Base-by-base conservation (phyloP, 163 green algal genomes). In the Scenedesmus sp. region DNA sequence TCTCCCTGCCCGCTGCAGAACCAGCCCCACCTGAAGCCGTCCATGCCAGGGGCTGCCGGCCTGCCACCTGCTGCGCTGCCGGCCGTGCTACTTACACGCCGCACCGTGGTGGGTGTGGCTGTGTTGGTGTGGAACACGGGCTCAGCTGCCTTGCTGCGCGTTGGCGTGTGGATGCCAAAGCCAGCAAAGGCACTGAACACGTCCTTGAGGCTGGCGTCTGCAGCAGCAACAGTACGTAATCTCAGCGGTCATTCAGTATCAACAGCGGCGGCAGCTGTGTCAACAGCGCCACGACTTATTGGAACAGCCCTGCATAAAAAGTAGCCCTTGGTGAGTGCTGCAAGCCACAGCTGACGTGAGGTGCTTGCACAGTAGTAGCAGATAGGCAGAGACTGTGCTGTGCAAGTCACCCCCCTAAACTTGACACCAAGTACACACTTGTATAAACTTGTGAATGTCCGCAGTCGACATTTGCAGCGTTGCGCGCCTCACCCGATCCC, bases 161-260 rank as follows among this genome's bases (percentile, higher is more conserved):
- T 65, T 3, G 44, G 49, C 9, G 78, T 49, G 87, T 70, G 87
- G 59, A 87, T 91, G 68, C 94, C 93, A 59, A 94, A 96, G 35
- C 44, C 80, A 24, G 89, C 88, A 84, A 94, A 96, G 40, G 92
- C 81, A 5, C 65, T 43, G 49, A 93, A 96, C 37, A 93, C 86
- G 33, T 93, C 91, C 37, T 91, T 73, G 51, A 96, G 84, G 16
- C 83, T 61, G 0, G 40, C 33, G 46, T 49, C n/a, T 30, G 33
- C 26, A 35, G 59, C 46, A 51, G 59, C 83, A 56, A 33, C 40
- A 83, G 37, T 22, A 51, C 20, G 24, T 61, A 53, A 53, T 16
- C 10, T 15, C 10, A 22, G 51, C 13, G 12, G 13, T 61, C 7
- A 56, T 56, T 56, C 46, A 56, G 46, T 56, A 16, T 24, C 33